phyloP scores from a whole-genome alignment of 2,329 filamentous ascomycete genomes.

The Fusarium sp. region DNA sequence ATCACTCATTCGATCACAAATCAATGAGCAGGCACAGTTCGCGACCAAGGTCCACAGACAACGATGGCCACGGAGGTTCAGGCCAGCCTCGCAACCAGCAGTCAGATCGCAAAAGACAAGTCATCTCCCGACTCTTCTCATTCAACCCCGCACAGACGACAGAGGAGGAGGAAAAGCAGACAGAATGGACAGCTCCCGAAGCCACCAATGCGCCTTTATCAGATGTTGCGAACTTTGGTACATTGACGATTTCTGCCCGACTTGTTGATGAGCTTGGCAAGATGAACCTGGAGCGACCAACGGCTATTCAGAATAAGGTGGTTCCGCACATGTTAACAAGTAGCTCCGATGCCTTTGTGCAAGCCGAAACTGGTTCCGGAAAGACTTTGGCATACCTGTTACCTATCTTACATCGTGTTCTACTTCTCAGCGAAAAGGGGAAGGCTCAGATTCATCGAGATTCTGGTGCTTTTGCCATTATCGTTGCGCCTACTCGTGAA shows the following conservation, averaged over 20 bases:
- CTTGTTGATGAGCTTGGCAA: slow-evolving; percentile 88
- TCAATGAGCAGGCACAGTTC: slow-evolving; percentile 9
- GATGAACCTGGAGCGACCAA: slow-evolving; percentile 88
- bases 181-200: slow-evolving; percentile 66
- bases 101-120: slow-evolving; percentile 55
- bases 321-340: slow-evolving; percentile 82
- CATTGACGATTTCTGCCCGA: slow-evolving; percentile 81
- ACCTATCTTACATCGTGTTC: slow-evolving; percentile 88
- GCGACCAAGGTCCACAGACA: slow-evolving; percentile 21
- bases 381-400: slow-evolving; percentile 97
- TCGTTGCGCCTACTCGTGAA: slow-evolving; percentile 94
- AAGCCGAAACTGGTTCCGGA: slow-evolving; percentile 96
- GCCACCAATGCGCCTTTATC: slow-evolving; percentile 92
- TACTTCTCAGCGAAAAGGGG: slow-evolving; percentile 72
- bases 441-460: slow-evolving; percentile 76
- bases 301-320: slow-evolving; percentile 91
- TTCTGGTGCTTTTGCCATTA: slow-evolving; percentile 90
- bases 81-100: slow-evolving; percentile 36
- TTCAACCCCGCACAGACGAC: slow-evolving; percentile 83
- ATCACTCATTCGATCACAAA: slow-evolving; percentile 27
- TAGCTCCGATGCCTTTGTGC: slow-evolving; percentile 91
- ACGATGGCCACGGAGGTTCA: slow-evolving; percentile 24
- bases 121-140: slow-evolving; percentile 92
- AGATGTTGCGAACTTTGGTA: slow-evolving; percentile 86
- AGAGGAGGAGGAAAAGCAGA: slow-evolving; percentile 60